Percentiles rank a stretch among this genome's conserved stretches.
phyloP scores from a whole-genome alignment of 116 monocot species.

The Dioscorea cayenensis region DNA sequence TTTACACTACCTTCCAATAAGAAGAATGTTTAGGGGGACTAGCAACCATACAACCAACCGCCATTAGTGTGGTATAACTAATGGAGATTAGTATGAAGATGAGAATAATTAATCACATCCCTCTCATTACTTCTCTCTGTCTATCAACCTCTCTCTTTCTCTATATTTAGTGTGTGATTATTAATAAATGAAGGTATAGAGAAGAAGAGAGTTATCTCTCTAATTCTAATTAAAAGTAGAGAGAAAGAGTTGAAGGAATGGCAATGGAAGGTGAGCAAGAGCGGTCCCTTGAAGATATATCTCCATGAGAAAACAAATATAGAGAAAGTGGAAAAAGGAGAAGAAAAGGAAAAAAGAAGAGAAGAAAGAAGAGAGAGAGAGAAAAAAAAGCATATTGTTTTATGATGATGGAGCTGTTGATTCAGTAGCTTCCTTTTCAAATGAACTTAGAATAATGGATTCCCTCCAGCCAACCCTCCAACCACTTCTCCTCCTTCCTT shows the following conservation, averaged over 20 bases:
- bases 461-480: slow-evolving; percentile 13
- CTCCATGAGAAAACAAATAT: neutral
- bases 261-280: neutral
- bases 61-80: slow-evolving; percentile 14
- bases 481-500: slow-evolving; percentile 15
- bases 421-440: slow-evolving; percentile 19
- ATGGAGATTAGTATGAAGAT: slow-evolving; percentile 2
- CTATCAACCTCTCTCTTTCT: too few species aligned
- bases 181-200: too few species aligned
- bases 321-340: neutral
- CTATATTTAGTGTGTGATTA: too few species aligned
- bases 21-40: neutral
- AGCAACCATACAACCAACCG: slow-evolving; percentile 23
- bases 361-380: neutral
- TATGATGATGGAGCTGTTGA: slow-evolving; percentile 6
- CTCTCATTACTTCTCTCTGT: too few species aligned
- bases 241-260: neutral
- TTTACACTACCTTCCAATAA: neutral
- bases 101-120: neutral
- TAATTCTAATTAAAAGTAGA: neutral
- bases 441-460: slow-evolving; percentile 18
- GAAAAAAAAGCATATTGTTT: neutral
- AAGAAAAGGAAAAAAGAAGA: neutral
- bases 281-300: neutral
- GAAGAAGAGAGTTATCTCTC: too few species aligned